Evolutionary conservation across 805 yeast genomes (phyloP).

Genomic region (Ogataea nitratoaversa): DNA sequence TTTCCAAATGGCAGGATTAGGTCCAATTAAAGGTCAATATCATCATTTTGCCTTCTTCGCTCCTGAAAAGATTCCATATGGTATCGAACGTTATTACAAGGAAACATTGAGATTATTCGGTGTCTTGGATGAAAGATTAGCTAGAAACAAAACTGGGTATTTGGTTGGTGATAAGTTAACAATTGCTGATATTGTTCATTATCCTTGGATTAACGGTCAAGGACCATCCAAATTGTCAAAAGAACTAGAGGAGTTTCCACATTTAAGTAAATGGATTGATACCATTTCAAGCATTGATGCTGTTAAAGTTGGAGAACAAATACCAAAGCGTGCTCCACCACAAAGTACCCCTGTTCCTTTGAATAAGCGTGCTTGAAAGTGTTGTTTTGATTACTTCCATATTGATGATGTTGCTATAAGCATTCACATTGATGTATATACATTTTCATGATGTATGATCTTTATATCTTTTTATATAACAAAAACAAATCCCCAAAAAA

Average conservation of each 20-base stretch:
- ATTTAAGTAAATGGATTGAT: slow-evolving; percentile 37
- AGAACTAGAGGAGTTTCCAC: neutral
- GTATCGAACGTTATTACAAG: slow-evolving; percentile 43
- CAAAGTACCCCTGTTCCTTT: neutral
- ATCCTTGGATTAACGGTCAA: slow-evolving; percentile 39
- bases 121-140: slow-evolving; percentile 49
- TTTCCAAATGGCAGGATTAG: slow-evolving; percentile 56
- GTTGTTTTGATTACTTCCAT: no score
- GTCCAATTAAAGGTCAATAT: slow-evolving; percentile 64
- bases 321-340: slow-evolving; percentile 9
- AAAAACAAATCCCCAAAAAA: no score
- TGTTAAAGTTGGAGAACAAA: slow-evolving; percentile 28
- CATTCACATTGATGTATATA: neutral
- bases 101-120: slow-evolving; percentile 53
- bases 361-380: no score
- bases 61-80: slow-evolving; percentile 51
- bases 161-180: slow-evolving; percentile 57
- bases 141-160: slow-evolving; percentile 45
- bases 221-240: neutral
- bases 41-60: slow-evolving; percentile 43
- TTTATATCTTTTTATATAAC: no score
- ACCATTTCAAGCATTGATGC: slow-evolving; percentile 31
- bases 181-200: slow-evolving; percentile 53
- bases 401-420: no score
- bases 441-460: neutral